Conservation (phyloP, 116 monocot genomes). For the Zostera marina region DNA sequence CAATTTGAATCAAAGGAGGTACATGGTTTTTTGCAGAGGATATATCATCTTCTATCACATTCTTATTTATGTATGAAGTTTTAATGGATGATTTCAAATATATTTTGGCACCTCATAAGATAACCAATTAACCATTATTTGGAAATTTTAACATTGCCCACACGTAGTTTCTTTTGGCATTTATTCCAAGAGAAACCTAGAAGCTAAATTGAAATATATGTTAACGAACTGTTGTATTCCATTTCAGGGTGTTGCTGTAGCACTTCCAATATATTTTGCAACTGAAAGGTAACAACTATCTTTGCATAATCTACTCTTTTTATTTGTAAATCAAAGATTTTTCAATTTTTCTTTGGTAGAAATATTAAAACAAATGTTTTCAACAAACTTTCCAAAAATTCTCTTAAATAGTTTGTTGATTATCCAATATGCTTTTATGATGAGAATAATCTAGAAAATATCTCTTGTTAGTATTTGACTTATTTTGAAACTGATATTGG, state of each 20-base stretch:
- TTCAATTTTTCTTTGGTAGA: neutral
- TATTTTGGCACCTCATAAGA: no score
- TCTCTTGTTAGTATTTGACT: neutral
- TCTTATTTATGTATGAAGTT: no score
- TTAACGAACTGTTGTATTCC: conserved; percentile 3
- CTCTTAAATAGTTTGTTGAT: no score
- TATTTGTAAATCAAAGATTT: neutral
- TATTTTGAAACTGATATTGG: neutral
- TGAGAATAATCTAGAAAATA: neutral
- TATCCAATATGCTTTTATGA: no score
- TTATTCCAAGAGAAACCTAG: conserved; percentile 2
- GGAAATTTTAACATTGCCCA: neutral
- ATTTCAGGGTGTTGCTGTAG: conserved; percentile 94
- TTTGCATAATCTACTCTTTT: neutral
- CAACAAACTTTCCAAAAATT: no score
- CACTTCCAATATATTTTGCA: conserved; percentile 96
- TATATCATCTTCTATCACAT: no score
- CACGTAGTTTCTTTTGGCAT: neutral
- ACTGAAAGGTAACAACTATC: conserved; percentile 57
- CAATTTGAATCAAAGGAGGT: no score
- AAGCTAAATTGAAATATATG: neutral
- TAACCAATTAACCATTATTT: no score
- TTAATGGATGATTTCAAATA: no score
- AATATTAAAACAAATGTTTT: no score
- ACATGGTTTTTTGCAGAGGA: no score